Base-by-base conservation (phyloP, 257 asterid genomes). In the Linaria vulgaris region DNA sequence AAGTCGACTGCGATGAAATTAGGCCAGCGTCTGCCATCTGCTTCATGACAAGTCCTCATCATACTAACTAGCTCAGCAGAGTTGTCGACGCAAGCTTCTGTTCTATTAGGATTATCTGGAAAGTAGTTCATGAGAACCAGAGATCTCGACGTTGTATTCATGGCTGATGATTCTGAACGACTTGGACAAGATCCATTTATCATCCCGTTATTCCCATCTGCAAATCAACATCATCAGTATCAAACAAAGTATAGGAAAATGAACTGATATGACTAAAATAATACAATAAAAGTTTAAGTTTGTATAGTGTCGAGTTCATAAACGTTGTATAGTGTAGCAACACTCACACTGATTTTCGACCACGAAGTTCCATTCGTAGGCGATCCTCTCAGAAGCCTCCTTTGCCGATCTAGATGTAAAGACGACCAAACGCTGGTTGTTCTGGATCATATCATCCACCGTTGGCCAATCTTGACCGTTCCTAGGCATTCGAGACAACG, bases 151-250 rank as follows among this genome's bases (percentile, higher is more conserved):
- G 79, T 16, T 14, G 95, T 71, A 76, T 72, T 74, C 90, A 91
- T 68, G 41, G 92, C 71, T 45, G 84, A 27, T 21, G 98, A 91
- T 72, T 91, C 95, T 13, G 84, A 71, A 24, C 98, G 98, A 49
- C 70, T 86, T 15, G 74, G 83, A 69, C 98, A 91, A 0, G 95
- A 76, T 22, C 92, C 88, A 0, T 45, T 22, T 17, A 16, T 63
- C 96, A 91, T 83, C 73, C 98, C 98, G 1, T 52, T 79, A 53
- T 69, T 52, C 74, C 98, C 98, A 80, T 91, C 98, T 91, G 87
- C 77, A 84, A 30, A 68, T 27, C 5, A 38, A 48, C 17, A 7
- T 11, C 12, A 34, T 57, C 63, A 57, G 63, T 11, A 57, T 43
- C 37, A 34, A 34, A 34, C 41, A 34, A 34, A 34, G 5, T 8